Base-by-base conservation (phyloP, 257 asterid genomes). In the Fraxinus anomala region DNA sequence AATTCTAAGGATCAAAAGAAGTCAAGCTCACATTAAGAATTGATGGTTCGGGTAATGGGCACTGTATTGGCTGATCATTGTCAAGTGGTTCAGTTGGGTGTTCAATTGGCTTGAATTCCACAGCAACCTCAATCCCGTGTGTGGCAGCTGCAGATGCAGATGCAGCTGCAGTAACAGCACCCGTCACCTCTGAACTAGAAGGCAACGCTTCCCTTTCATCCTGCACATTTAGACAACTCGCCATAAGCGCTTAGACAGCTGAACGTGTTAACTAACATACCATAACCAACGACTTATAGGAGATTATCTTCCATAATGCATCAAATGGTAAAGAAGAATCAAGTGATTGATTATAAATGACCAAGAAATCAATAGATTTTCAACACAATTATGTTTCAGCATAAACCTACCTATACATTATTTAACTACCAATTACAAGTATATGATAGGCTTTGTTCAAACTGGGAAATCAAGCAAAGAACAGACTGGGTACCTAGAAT, bases 41-140 rank as follows among this genome's bases (percentile, higher is more conserved):
- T 21, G 97, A 94, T 76, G 99, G 99, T 85, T 94, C 99, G 6
- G 96, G 99, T 73, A 91, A 70, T 5, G 99, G 97, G 73, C 97
- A 94, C 26, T 83, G 97, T 79, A 92, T 82, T 36, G 99, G 97
- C 65, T 80, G 88, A 84, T 94, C 99, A 72, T 83, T 86, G 80
- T 92, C 89, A 9, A 87, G 86, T 74, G 96, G 99, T 88, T 92
- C 97, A 10, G 71, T 42, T 0, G 97, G 99, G 83, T 86, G 95
- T 33, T 91, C 95, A 16, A 92, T 85, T 7, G 97, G 97, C 87
- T 92, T 94, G 82, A 92, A 92, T 86, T 89, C 99, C 26, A 84
- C 78, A 0, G 92, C 90, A 42, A 88, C 77, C 76, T 92, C 97
- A 71, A 91, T 85, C 61, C 97, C 97, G 76, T 89, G 91, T 23